Evolutionary conservation across 2,329 filamentous ascomycete genomes (phyloP).

Genomic region (Neofusicoccum ribis): DNA sequence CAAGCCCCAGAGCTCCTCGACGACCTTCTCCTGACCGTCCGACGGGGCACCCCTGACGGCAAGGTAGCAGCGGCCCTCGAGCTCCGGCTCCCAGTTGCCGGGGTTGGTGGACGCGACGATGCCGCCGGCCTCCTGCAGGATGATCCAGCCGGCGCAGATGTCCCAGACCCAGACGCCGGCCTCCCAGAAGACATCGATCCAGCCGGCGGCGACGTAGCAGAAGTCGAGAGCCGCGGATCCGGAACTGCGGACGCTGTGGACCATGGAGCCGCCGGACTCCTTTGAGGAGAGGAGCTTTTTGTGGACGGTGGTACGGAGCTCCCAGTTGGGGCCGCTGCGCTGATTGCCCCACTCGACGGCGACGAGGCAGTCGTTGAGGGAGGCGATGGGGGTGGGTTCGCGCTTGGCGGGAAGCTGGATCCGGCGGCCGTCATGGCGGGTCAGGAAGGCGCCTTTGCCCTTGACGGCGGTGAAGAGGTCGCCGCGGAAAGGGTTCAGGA

Average conservation of each 20-base stretch:
- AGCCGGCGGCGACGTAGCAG: slow-evolving; percentile 40
- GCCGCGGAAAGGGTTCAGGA: slow-evolving; percentile 37
- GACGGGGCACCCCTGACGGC: slow-evolving; percentile 32
- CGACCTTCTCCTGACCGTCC: slow-evolving; percentile 33
- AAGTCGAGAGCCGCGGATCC: slow-evolving; percentile 41
- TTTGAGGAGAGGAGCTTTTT: slow-evolving; percentile 33
- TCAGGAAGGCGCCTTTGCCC: slow-evolving; percentile 33
- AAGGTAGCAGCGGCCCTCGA: slow-evolving; percentile 39
- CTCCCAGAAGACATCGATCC: slow-evolving; percentile 40
- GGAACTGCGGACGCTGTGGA: slow-evolving; percentile 34
- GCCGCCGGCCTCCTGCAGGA: slow-evolving; percentile 40
- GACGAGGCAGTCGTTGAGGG: slow-evolving; percentile 35
- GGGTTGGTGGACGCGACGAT: slow-evolving; percentile 39
- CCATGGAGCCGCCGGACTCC: slow-evolving; percentile 34
- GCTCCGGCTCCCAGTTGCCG: slow-evolving; percentile 34
- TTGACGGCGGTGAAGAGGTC: slow-evolving; percentile 39
- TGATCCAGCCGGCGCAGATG: slow-evolving; percentile 39
- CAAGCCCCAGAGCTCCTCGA: slow-evolving; percentile 36
- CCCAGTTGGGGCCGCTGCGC: slow-evolving; percentile 39
- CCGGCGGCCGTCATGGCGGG: slow-evolving; percentile 25
- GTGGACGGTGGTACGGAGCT: slow-evolving; percentile 31
- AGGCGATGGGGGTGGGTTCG: slow-evolving; percentile 27
- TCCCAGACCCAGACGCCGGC: slow-evolving; percentile 40
- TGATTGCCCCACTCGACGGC: slow-evolving; percentile 41
- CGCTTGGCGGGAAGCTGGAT: slow-evolving; percentile 34